Base-by-base conservation (phyloP, 192 early-diverging fungal species). In the Endogone sp. region DNA sequence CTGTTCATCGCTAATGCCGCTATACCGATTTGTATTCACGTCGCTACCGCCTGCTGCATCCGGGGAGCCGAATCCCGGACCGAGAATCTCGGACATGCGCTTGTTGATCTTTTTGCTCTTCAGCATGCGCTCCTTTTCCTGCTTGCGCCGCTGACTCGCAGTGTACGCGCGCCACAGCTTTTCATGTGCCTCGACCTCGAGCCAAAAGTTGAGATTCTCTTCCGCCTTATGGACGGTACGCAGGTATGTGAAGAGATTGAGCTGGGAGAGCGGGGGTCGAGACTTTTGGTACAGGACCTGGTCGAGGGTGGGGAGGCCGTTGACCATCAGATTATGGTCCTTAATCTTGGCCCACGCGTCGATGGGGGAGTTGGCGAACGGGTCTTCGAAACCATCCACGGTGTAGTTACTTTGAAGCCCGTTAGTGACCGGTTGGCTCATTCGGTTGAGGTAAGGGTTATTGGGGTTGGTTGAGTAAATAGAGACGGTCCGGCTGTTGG, bases 151-250 rank as follows among this genome's bases (percentile, higher is more conserved):
- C 60, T 69, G 56, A 54, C 64, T 67, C 26, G 59, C 69, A 13
- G 65, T 23, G 63, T 69, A 75, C 2, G 75, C 62, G 29, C 60
- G 66, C 75, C 75, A 82, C 6, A 79, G 31, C 26, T 74, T 71
- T 54, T 82, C 71, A 56, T 82, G 80, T 21, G 75, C 79, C 21
- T 76, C 74, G 2, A 82, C 55, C 49, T 82, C 78, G 26, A 79
- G 59, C 63, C 79, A 74, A 29, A 79, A 79, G 44, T 74, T 79
- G 10, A 82, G 63, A 28, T 82, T 82, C 10, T 76, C 68, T 24
- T 82, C 78, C 13, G 76, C 77, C 32, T 65, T 64, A 21, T 67
- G 63, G 16, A 49, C 37, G 25, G 62, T 54, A 57, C 64, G 58
- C 6, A 82, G 44, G 62, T 76, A 82, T 20, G 66, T 58, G 25